A percentile compares a stretch with the other conserved stretches of the same genome.
Evolutionary conservation across 2,329 filamentous ascomycete genomes (phyloP).

Genomic region (Blastomyces percursus): DNA sequence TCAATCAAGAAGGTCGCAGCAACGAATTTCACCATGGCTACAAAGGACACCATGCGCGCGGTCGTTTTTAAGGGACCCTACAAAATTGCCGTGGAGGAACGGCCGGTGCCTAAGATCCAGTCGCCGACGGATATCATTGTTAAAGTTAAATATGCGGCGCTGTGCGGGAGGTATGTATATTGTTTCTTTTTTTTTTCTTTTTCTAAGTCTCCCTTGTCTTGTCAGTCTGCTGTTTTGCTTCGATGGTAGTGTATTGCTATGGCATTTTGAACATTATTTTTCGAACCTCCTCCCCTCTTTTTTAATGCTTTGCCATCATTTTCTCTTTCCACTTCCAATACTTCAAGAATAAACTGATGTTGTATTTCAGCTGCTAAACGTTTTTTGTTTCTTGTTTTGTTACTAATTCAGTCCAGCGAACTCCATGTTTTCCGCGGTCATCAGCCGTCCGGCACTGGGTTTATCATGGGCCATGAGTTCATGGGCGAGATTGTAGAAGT

Average conservation of each 20-base stretch:
- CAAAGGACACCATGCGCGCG: slow-evolving; percentile 61
- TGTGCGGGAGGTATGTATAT: slow-evolving; percentile 68
- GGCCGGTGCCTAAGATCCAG: slow-evolving; percentile 64
- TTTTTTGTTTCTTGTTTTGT: not conserved
- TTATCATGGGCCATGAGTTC: slow-evolving; percentile 71
- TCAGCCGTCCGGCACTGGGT: slow-evolving; percentile 54
- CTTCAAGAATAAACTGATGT: no score
- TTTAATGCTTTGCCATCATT: not conserved
- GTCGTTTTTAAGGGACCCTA: slow-evolving; percentile 75
- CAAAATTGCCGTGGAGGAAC: slow-evolving; percentile 64
- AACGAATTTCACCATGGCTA: slow-evolving; percentile 19
- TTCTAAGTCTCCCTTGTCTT: not conserved
- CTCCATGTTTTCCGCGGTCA: slow-evolving; percentile 79
- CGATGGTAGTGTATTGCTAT: no score
- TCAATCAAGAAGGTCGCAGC: not conserved
- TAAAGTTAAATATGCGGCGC: slow-evolving; percentile 68
- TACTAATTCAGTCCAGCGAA: slow-evolving; percentile 46
- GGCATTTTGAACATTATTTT: no score
- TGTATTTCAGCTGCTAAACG: no score
- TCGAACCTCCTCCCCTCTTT: not conserved
- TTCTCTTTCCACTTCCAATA: not conserved
- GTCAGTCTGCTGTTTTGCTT: no score
- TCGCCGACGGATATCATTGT: slow-evolving; percentile 66
- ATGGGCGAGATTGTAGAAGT: slow-evolving; percentile 61
- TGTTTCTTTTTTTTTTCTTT: not conserved